Conservation (phyloP, 768 basidiomycete genomes). For the Holtermanniella nyarrowii region DNA sequence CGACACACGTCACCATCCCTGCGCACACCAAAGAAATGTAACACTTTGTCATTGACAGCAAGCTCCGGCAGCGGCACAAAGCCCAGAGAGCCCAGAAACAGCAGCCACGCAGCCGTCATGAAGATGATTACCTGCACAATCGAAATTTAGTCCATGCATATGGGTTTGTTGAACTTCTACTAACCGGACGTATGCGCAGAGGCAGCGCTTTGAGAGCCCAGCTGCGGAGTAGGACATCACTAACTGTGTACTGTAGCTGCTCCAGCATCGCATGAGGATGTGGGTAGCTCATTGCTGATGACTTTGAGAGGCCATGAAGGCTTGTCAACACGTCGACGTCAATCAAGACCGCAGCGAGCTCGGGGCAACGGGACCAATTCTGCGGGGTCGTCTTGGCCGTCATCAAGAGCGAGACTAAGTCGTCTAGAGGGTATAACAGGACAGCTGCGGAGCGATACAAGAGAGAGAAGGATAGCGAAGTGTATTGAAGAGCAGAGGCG, state of each 20-base stretch:
- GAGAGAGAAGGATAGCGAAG: no score
- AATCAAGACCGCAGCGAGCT: no score
- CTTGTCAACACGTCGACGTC: no score
- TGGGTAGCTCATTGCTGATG: constrained; percentile 4
- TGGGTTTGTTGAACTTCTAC: background rate
- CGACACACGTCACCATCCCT: background rate
- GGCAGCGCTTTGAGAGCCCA: constrained; percentile 30
- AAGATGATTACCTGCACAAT: constrained; percentile 26
- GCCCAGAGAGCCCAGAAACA: constrained; percentile 32
- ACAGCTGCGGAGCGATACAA: no score
- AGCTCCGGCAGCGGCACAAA: constrained; percentile 33
- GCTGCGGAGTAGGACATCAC: constrained; percentile 14
- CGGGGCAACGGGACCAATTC: no score
- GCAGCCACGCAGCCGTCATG: constrained; percentile 31
- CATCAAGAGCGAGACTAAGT: no score
- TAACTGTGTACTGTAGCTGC: constrained; percentile 11
- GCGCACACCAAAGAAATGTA: constrained; percentile 40
- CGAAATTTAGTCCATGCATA: background rate
- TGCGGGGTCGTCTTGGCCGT: no score
- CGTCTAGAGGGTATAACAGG: no score
- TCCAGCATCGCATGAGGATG: constrained; percentile 24
- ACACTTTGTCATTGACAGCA: constrained; percentile 38
- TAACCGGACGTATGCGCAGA: constrained; percentile 33
- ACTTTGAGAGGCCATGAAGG: background rate
- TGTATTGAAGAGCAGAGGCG: no score